Conservation (phyloP, 2,329 filamentous ascomycete species). For the Cladophialophora exuberans region DNA sequence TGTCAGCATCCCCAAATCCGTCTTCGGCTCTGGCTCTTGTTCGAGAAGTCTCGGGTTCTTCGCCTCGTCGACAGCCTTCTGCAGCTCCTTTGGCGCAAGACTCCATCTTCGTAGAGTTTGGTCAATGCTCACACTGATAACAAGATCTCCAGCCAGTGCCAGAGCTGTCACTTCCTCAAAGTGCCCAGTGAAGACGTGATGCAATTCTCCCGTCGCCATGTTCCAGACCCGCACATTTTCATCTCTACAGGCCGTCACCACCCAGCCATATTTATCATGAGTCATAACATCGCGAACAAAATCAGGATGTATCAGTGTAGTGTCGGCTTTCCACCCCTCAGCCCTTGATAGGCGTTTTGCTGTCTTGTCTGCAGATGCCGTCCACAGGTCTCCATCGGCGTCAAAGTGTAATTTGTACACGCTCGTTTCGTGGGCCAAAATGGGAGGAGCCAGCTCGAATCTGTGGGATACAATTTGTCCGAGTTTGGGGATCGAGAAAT, state of each 20-base stretch:
- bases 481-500: conserved; percentile 51
- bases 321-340: conserved; percentile 70
- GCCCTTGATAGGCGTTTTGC: conserved; percentile 75
- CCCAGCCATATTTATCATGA: conserved; percentile 70
- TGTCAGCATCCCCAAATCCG: conserved; percentile 62
- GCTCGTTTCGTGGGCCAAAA: conserved; percentile 86
- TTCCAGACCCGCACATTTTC: conserved; percentile 95
- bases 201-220: conserved; percentile 68
- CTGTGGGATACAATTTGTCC: conserved; percentile 48
- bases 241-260: conserved; percentile 85
- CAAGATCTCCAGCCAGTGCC: conserved; percentile 56
- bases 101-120: conserved; percentile 86
- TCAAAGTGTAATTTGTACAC: conserved; percentile 82
- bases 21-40: conserved; percentile 50
- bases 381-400: conserved; percentile 78
- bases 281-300: conserved; percentile 84
- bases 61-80: conserved; percentile 58
- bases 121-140: conserved; percentile 88
- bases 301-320: conserved; percentile 77
- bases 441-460: conserved; percentile 56
- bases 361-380: conserved; percentile 87
- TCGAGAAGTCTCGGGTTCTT: conserved; percentile 48
- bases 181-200: conserved; percentile 78
- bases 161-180: conserved; percentile 91
- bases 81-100: conserved; percentile 64